phyloP scores from a whole-genome alignment of 208 protist genomes.

The Strigomonas oncopelti region DNA sequence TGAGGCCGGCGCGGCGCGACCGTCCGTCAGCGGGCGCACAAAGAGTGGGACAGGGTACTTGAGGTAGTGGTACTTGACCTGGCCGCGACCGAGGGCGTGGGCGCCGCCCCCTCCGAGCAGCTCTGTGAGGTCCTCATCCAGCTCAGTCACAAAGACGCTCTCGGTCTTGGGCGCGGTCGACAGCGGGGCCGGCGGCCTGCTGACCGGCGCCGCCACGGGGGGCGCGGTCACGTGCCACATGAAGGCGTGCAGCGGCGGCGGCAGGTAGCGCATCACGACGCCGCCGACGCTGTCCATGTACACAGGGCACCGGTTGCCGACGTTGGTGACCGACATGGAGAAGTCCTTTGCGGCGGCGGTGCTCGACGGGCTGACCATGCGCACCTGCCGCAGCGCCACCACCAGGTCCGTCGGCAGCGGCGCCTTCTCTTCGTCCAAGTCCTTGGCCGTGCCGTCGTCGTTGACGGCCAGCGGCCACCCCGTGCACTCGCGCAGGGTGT shows the following conservation, averaged over 20 bases:
- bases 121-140: slow-evolving; percentile 7
- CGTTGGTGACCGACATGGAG: neutral
- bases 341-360: neutral
- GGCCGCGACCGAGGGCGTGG: neutral
- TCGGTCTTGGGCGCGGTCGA: neutral
- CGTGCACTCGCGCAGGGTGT: slow-evolving; percentile 34
- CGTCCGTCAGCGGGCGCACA: slow-evolving; percentile 4
- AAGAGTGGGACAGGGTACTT: slow-evolving; percentile 3
- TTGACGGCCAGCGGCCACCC: slow-evolving; percentile 20
- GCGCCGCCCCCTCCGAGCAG: neutral
- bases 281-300: neutral
- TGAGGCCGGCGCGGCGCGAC: neutral
- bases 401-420: slow-evolving; percentile 22
- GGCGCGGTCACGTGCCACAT: neutral
- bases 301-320: neutral
- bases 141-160: slow-evolving; percentile 17
- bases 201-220: neutral
- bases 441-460: slow-evolving; percentile 1
- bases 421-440: neutral
- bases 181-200: neutral
- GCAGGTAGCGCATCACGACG: neutral
- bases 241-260: neutral
- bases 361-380: neutral
- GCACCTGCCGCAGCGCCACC: slow-evolving; percentile 38
- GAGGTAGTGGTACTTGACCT: slow-evolving; percentile 2